Conservation (phyloP, 192 early-diverging fungal genomes). For the Coemansia sp. region DNA sequence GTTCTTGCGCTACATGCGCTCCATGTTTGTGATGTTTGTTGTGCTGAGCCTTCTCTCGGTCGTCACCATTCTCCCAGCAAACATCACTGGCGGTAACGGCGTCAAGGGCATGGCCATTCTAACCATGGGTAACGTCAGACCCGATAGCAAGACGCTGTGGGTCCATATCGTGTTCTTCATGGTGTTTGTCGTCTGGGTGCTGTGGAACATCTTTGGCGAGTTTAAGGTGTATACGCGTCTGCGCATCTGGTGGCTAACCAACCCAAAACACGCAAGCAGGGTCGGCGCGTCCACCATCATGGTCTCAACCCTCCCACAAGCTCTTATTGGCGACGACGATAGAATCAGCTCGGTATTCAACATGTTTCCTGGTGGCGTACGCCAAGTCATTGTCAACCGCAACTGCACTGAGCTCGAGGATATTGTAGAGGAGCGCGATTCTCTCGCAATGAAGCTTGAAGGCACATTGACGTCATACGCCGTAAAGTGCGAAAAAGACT, state of each 20-base stretch:
- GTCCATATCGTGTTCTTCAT: conserved; percentile 67
- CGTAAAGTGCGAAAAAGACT: conserved; percentile 50
- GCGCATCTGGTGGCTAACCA: conserved; percentile 67
- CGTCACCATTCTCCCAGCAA: conserved; percentile 73
- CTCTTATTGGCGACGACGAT: conserved; percentile 57
- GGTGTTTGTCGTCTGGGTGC: conserved; percentile 53
- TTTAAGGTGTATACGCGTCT: conserved; percentile 63
- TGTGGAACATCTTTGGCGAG: conserved; percentile 64
- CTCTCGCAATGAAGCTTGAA: conserved; percentile 58
- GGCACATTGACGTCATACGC: conserved; percentile 58
- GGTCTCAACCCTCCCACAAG: conserved; percentile 68
- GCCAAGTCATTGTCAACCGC: conserved; percentile 68
- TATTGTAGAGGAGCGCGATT: conserved; percentile 58
- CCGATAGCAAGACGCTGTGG: conserved; percentile 61
- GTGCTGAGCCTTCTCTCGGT: conserved; percentile 61
- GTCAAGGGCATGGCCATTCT: conserved; percentile 58
- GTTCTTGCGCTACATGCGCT: conserved; percentile 72
- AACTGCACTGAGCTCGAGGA: conserved; percentile 61
- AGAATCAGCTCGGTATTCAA: conserved; percentile 59
- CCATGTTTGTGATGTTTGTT: conserved; percentile 69
- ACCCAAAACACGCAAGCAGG: conserved; percentile 54
- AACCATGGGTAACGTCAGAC: conserved; percentile 72
- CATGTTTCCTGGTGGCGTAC: conserved; percentile 74
- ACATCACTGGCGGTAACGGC: conserved; percentile 52
- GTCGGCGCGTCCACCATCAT: conserved; percentile 71